A percentile compares a stretch with the other conserved stretches of the same genome.
Conservation (phyloP, 2,329 filamentous ascomycete genomes). For the Fusarium xylarioides region DNA sequence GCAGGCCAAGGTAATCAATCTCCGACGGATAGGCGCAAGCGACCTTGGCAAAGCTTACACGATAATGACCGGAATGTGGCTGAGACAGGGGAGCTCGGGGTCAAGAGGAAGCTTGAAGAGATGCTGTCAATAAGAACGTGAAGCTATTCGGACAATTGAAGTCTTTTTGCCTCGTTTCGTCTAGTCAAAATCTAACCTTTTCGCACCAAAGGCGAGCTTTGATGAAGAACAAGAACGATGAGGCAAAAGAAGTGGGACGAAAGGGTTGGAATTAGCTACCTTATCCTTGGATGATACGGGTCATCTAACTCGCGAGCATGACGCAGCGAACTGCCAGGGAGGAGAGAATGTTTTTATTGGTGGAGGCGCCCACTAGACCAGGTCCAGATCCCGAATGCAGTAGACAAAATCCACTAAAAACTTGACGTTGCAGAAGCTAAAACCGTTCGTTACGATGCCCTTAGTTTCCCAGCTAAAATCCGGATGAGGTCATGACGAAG, state of each 20-base stretch:
- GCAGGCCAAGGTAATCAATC: slow-evolving; percentile 6
- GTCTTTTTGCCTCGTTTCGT: background rate
- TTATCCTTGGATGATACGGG: slow-evolving; percentile 17
- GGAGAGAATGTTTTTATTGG: slow-evolving; percentile 7
- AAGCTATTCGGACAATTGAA: slow-evolving; percentile 4
- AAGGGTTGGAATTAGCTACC: slow-evolving; percentile 9
- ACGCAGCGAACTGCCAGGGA: slow-evolving; percentile 21
- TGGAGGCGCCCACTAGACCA: background rate
- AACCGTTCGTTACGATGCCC: slow-evolving; percentile 1
- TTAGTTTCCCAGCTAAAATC: slow-evolving; percentile 12
- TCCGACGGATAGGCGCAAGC: slow-evolving; percentile 15
- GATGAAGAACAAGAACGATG: slow-evolving; percentile 23
- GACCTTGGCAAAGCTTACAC: slow-evolving; percentile 9
- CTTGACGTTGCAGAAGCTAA: slow-evolving; percentile 7
- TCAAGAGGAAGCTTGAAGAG: background rate
- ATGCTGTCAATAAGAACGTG: background rate
- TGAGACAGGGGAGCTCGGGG: slow-evolving; percentile 10
- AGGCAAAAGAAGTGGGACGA: slow-evolving; percentile 29
- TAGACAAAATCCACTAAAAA: slow-evolving; percentile 13
- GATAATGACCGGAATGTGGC: slow-evolving; percentile 27
- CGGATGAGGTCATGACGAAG: slow-evolving; percentile 30
- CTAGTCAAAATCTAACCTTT: slow-evolving; percentile 20
- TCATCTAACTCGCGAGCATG: slow-evolving; percentile 16
- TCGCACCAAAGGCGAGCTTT: slow-evolving; percentile 35
- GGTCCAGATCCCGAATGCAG: slow-evolving; percentile 23